Percentiles rank a stretch among this genome's conserved stretches.
Conservation (phyloP, 2,329 filamentous ascomycete genomes). For the Lachnellula cervina region DNA sequence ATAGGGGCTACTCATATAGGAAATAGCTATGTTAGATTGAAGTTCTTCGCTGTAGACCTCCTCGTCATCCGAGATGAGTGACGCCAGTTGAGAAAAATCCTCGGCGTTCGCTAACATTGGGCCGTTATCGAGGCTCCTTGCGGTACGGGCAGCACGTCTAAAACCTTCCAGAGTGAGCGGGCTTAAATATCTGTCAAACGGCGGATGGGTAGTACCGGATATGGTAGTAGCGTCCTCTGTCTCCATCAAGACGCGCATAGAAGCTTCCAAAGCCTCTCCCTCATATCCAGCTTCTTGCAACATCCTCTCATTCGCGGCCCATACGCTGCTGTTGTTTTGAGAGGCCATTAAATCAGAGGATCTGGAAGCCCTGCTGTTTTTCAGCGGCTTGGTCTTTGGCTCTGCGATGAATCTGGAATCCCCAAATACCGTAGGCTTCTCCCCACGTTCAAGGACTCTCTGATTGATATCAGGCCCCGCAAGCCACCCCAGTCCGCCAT, state of each 20-base stretch:
- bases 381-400: slow-evolving; percentile 12
- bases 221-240: slow-evolving; percentile 7
- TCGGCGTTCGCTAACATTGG: not conserved
- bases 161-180: not conserved
- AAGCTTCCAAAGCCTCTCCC: slow-evolving; percentile 13
- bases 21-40: not conserved
- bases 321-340: not conserved
- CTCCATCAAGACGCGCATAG: slow-evolving; percentile 20
- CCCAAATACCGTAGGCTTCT: slow-evolving; percentile 43
- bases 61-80: slow-evolving; percentile 2
- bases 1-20: not conserved
- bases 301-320: slow-evolving; percentile 18
- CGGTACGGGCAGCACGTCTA: not conserved
- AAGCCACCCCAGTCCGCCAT: slow-evolving; percentile 64
- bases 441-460: slow-evolving; percentile 38
- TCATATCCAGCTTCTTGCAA: slow-evolving; percentile 25
- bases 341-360: not conserved
- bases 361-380: slow-evolving; percentile 11
- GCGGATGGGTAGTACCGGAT: not conserved
- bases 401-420: slow-evolving; percentile 34
- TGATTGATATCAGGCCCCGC: slow-evolving; percentile 53
- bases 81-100: not conserved
- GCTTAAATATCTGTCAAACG: not conserved
- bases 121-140: not conserved
- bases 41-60: not conserved